Evolutionary conservation across 2,329 filamentous ascomycete species (phyloP), one percentile per base, ranked within the genome.

Genomic region (Ophiostoma angusticollis): DNA sequence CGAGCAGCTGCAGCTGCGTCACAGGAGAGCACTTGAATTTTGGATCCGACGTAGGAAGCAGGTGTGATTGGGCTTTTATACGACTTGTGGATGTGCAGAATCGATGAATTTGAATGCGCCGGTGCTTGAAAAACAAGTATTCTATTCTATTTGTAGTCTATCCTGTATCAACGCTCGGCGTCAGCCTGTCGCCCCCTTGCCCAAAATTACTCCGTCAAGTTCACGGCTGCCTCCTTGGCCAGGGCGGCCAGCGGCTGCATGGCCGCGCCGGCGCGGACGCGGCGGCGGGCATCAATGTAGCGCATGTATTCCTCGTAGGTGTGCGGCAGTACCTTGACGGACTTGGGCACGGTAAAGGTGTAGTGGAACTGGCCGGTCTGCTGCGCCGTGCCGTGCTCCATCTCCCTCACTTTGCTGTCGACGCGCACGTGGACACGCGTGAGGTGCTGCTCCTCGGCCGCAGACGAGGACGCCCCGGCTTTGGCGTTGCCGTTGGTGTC

Each of bases 361-460:
- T 84, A 84, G 50, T 83, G 81, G 61, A 85, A 84, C 49, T 80
- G 77, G 5, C 80, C 80, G 0, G 80, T 84, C 3, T 77, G 70
- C 51, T 74, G 78, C 18, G 74, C 72, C 35, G 68, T 67, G 25
- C 58, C 58, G 39, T 62, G 59, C 57, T 83, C 78, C 22, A 84
- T 75, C 51, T 84, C 74, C 16, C 78, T 64, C 12, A 84, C 80
- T 52, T 80, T 81, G 24, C 74, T 77, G 52, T 82, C 77, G 12
- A 84, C 76, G 7, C 79, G 70, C 9, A 84, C 72, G 50, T 84
- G 79, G 9, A 84, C 70, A 31, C 77, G 67, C 3, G 59, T 62
- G 19, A 57, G 37, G 2, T 56, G 57, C 1, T 56, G 56, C 2
- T 49, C 47, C 6, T 43, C 33, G 7, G 50, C 23, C 31, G 56